Evolutionary conservation across 202 grass and related monocot genomes (phyloP), one percentile per base, ranked within the genome.

Genomic region (Hordeum pubiflorum): DNA sequence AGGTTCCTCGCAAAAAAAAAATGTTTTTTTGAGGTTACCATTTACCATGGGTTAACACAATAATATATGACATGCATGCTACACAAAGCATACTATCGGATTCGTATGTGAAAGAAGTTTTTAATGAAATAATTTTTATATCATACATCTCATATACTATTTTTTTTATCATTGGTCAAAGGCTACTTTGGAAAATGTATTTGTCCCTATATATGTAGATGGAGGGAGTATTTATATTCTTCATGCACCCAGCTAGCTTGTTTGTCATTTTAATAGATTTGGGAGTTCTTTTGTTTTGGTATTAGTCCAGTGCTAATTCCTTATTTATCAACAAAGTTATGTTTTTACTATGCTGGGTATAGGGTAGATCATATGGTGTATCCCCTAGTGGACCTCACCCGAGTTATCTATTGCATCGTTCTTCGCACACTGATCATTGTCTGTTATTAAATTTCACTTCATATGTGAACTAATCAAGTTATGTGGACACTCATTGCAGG

Each of bases 401-500:
- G 58, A 31, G 3, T 20, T 33, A 10, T 75, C 33, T 24, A 24
- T 4, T 31, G 29, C 29, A 31, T 31, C 29, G 29, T 31, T 31
- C 29, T 31, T 31, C 29, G 2, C 29, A 33, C 40, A 31, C 9
- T 9, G 31, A 36, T 27, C 10, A 21, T 84, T 61, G 59, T 1
- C 0, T 61, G 32, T 22, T 69, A 10, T 40, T 11, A 38, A 38
- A 24, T 20, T 37, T 69, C 23, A 77, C 29, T 60, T 59, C 5
- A 38, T 10, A 7, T n/a, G 9, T 40, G 33, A 37, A 48, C n/a
- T 69, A 10, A 58, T 43, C 12, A 39, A 5, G 40, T 43, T 3
- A 43, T 11, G 5, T 39, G 64, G n/a, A 12, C 11, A 77, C 48
- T 63, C 39, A 20, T n/a, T 7, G 17, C 68, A 94, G 92, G 86